phyloP scores from a whole-genome alignment of 163 green algal species.

The Volvox carteri region DNA sequence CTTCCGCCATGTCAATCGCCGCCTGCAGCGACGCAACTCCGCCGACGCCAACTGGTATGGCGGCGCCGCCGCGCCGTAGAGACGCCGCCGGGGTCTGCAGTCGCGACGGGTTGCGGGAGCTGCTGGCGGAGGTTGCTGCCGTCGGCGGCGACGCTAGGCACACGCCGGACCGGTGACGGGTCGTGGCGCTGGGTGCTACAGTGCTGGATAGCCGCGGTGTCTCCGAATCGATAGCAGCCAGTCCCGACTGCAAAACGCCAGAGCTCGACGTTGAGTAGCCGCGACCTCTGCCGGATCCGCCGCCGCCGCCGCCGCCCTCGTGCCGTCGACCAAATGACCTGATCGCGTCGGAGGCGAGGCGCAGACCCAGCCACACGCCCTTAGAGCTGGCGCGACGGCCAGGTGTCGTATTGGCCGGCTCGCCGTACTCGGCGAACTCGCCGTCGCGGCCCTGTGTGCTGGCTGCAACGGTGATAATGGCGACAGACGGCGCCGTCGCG shows the following conservation, averaged over 20 bases:
- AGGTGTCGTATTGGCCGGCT: no score
- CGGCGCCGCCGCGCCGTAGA: background rate
- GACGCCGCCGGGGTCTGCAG: conserved; percentile 6
- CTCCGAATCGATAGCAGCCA: no score
- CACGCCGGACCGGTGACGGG: background rate
- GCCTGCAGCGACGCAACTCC: conserved; percentile 33
- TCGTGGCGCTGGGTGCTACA: background rate
- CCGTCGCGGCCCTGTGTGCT: background rate
- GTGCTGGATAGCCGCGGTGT: no score
- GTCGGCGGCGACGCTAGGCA: background rate
- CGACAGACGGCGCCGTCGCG: background rate
- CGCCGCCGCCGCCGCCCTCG: no score
- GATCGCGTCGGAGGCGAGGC: conserved; percentile 1
- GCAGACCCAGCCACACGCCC: conserved; percentile 28
- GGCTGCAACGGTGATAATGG: background rate
- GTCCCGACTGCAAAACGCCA: background rate
- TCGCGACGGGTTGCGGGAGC: background rate
- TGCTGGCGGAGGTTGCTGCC: background rate
- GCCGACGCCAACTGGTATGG: background rate
- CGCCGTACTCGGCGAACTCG: background rate
- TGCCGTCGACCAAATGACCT: background rate
- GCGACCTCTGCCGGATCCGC: no score
- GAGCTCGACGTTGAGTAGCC: background rate
- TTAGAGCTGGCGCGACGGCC: background rate
- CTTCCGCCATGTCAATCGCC: conserved; percentile 37